A percentile compares a stretch with the other conserved stretches of the same genome.
Evolutionary conservation across 2,329 filamentous ascomycete species (phyloP).

Genomic region (Fusarium chuoi): DNA sequence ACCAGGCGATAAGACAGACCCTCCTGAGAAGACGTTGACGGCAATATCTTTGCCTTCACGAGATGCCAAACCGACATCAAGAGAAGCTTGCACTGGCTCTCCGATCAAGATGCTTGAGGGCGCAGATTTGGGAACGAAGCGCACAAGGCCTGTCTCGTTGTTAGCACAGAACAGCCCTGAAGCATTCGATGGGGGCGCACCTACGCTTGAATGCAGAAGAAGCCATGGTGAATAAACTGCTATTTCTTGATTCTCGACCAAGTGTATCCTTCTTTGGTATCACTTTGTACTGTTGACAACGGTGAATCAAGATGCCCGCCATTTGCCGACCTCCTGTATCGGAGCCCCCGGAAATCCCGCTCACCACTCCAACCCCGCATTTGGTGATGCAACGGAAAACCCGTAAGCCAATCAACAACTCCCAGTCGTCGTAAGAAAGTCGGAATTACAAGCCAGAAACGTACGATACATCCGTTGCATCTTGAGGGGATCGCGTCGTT

Average conservation of each 20-base stretch:
- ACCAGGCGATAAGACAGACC: background rate
- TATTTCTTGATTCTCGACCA: background rate
- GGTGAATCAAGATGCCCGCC: background rate
- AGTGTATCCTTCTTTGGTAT: background rate
- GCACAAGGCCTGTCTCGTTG: background rate
- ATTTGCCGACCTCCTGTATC: slow-evolving; percentile 4
- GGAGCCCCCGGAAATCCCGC: slow-evolving; percentile 11
- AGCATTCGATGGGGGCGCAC: accelerated
- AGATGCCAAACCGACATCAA: background rate
- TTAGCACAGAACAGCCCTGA: background rate
- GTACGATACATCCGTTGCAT: background rate
- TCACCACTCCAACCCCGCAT: slow-evolving; percentile 1
- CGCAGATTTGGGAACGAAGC: slow-evolving; percentile 12
- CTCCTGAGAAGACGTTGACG: background rate
- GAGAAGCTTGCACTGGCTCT: background rate
- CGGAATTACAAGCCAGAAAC: background rate
- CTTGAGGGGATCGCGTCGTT: background rate
- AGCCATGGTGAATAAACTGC: background rate
- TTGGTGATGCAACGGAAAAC: background rate
- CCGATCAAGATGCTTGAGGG: background rate
- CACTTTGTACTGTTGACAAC: background rate
- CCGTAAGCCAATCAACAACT: background rate
- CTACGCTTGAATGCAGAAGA: slow-evolving; percentile 1
- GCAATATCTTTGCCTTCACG: background rate
- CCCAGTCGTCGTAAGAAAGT: background rate